Conservation (phyloP, 352 stramenopile genomes). For the Globisporangium alternatum region DNA sequence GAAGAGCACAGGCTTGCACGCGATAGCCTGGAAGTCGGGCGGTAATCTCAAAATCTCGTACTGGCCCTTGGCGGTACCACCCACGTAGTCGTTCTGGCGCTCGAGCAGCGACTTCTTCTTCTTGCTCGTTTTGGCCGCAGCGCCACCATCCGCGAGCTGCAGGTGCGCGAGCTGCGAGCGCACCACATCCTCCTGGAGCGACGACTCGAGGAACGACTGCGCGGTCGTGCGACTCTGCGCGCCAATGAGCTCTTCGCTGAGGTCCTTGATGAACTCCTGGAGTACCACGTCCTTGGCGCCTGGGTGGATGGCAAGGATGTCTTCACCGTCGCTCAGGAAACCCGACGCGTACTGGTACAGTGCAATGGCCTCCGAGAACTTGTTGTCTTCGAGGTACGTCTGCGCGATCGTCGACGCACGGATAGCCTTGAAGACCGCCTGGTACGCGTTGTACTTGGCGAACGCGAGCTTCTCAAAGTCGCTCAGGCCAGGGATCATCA, state of each 20-base stretch:
- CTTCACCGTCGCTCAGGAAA: conserved; percentile 60
- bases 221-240: conserved; percentile 69
- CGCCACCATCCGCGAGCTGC: conserved; percentile 24
- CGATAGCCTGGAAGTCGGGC: conserved; percentile 57
- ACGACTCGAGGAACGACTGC: conserved; percentile 65
- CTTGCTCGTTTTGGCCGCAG: conserved; percentile 13
- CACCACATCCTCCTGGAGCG: conserved; percentile 49
- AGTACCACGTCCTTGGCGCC: conserved; percentile 59
- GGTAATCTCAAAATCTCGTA: conserved; percentile 67
- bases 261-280: conserved; percentile 56
- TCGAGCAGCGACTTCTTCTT: conserved; percentile 42
- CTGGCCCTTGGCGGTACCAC: conserved; percentile 42
- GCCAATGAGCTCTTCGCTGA: conserved; percentile 59
- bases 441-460: conserved; percentile 70
- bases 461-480: conserved; percentile 49
- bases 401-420: conserved; percentile 61
- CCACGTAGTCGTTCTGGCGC: conserved; percentile 54
- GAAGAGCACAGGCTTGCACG: conserved; percentile 80
- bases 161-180: conserved; percentile 68
- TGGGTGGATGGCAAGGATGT: conserved; percentile 51
- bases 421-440: conserved; percentile 63
- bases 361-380: conserved; percentile 66
- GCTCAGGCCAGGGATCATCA: conserved; percentile 53
- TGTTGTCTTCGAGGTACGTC: conserved; percentile 58
- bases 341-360: conserved; percentile 70